Evolutionary conservation across 257 asterid genomes (phyloP).

Genomic region (Nicotiana knightiana): DNA sequence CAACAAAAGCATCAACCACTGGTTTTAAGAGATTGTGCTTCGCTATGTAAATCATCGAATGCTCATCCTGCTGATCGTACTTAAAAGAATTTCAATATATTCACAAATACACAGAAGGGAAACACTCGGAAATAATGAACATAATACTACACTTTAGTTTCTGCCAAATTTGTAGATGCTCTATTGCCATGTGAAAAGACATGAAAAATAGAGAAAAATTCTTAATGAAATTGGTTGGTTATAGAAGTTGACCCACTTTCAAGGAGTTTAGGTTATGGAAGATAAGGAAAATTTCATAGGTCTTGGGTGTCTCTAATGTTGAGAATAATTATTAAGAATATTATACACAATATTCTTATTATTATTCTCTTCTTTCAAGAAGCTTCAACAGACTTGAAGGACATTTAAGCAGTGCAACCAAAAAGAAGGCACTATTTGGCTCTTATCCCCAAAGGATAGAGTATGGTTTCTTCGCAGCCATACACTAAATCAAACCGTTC

Average conservation of each 20-base stretch:
- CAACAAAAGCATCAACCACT: constrained; percentile 73
- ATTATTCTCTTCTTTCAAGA: background rate
- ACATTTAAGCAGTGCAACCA: background rate
- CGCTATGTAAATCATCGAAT: constrained; percentile 70
- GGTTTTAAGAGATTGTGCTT: constrained; percentile 80
- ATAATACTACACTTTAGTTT: background rate
- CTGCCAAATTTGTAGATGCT: background rate
- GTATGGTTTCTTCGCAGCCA: background rate
- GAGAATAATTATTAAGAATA: background rate
- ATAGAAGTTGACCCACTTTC: background rate
- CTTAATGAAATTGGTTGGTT: background rate
- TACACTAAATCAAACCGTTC: background rate
- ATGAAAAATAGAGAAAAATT: background rate
- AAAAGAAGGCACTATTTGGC: background rate
- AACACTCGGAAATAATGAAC: background rate
- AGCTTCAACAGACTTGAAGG: background rate
- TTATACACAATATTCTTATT: background rate
- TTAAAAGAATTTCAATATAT: background rate
- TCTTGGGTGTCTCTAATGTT: background rate
- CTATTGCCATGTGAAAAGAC: background rate
- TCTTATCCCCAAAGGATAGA: background rate
- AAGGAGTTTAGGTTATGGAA: background rate
- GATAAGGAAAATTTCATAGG: background rate
- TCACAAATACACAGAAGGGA: background rate
- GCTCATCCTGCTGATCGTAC: constrained; percentile 80